Conservation (phyloP, 2,329 filamentous ascomycete genomes). For the Peltaster fructicola region DNA sequence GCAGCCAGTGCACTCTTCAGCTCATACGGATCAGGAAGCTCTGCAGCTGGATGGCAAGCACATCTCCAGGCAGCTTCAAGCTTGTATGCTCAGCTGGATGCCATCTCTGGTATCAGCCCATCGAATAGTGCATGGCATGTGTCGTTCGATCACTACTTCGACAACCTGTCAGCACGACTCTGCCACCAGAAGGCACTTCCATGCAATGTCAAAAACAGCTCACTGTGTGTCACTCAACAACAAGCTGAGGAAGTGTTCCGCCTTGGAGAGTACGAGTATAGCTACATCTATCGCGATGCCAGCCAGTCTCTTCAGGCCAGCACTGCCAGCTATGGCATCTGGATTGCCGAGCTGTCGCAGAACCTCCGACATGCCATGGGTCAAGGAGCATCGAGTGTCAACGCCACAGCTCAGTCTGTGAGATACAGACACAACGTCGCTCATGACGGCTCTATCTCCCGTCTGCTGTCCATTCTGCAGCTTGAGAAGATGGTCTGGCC, state of each 20-base stretch:
- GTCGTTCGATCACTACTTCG: constrained; percentile 67
- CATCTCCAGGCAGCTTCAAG: constrained; percentile 41
- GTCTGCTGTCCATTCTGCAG: constrained; percentile 53
- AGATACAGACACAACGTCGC: constrained; percentile 61
- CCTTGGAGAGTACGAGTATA: constrained; percentile 66
- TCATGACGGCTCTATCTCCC: constrained; percentile 57
- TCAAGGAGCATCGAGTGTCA: constrained; percentile 19
- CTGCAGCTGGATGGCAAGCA: constrained; percentile 37
- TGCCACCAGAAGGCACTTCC: constrained; percentile 59
- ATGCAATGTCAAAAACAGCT: constrained; percentile 37
- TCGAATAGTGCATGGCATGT: constrained; percentile 46
- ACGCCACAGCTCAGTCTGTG: constrained; percentile 14
- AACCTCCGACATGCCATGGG: constrained; percentile 39
- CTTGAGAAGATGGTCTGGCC: constrained; percentile 66
- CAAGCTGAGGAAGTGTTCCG: constrained; percentile 55
- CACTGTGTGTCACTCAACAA: constrained; percentile 42
- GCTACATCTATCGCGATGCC: constrained; percentile 55
- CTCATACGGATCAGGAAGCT: constrained; percentile 28
- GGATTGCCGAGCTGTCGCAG: constrained; percentile 50
- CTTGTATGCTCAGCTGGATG: constrained; percentile 45
- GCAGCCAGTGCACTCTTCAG: constrained; percentile 29
- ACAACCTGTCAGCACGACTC: constrained; percentile 63
- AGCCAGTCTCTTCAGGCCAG: constrained; percentile 44
- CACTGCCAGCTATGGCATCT: constrained; percentile 49
- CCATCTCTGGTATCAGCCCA: constrained; percentile 45